These are phyloP conservation scores for Fusarium verticillioides DNA, from an alignment of 2,329 filamentous ascomycete species.

Conservation along the genomic window DNA sequence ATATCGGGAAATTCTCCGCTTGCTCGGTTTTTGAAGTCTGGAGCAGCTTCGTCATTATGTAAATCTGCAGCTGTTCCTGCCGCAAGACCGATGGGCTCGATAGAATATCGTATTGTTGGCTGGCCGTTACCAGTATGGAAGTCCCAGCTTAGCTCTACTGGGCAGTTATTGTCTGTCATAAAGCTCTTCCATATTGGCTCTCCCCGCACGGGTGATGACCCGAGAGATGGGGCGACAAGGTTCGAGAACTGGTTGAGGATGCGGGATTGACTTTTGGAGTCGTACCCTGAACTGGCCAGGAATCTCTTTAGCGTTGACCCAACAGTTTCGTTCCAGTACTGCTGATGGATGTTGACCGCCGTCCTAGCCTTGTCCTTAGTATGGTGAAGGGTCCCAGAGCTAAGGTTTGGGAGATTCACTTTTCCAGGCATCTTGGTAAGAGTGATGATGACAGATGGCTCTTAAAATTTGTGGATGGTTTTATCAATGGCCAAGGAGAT, in stretches of 20 bases:
- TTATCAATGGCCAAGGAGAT: too few species aligned
- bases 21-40: neutral
- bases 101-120: conserved; percentile 48
- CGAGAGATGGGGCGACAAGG: conserved; percentile 5
- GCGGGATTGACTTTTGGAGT: neutral
- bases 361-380: neutral
- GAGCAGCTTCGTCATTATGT: conserved; percentile 30
- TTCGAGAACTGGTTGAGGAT: neutral
- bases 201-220: neutral
- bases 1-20: neutral
- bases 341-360: neutral
- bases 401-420: neutral
- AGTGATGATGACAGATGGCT: too few species aligned
- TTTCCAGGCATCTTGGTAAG: neutral
- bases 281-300: neutral
- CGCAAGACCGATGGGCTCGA: conserved; percentile 47
- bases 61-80: conserved; percentile 45
- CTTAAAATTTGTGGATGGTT: too few species aligned
- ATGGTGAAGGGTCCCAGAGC: neutral
- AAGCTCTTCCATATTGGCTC: conserved; percentile 49
- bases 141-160: conserved; percentile 53
- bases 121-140: conserved; percentile 34
- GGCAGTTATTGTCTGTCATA: conserved; percentile 54
- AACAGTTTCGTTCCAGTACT: conserved; percentile 5
- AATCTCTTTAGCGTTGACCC: neutral